Conservation (phyloP, 805 yeast species). For the Schwanniomyces yamadae region DNA sequence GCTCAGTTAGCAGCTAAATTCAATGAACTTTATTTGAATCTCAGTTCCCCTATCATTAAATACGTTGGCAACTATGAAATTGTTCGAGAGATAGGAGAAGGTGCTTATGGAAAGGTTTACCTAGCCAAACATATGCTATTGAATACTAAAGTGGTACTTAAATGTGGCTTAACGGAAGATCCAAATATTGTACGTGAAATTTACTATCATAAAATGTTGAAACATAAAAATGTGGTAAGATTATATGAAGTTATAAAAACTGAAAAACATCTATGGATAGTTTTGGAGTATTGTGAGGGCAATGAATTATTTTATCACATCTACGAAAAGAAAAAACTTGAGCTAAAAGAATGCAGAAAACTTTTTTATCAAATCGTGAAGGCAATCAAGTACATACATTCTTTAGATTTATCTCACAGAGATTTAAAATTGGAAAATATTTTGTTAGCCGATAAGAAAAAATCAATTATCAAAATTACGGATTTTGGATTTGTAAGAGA, state of each 20-base stretch:
- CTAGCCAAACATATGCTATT: conserved; percentile 78
- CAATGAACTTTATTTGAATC: conserved; percentile 51
- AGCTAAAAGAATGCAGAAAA: conserved; percentile 47
- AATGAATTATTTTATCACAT: conserved; percentile 72
- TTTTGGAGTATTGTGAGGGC: conserved; percentile 84
- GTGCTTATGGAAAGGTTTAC: conserved; percentile 90
- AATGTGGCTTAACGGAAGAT: conserved; percentile 73
- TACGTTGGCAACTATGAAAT: conserved; percentile 83
- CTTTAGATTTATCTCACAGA: conserved; percentile 75
- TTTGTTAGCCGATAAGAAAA: conserved; percentile 51
- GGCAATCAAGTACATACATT: conserved; percentile 72
- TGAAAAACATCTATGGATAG: conserved; percentile 81
- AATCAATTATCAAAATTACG: conserved; percentile 67
- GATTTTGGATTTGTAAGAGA: conserved; percentile 96
- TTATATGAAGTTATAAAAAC: conserved; percentile 84
- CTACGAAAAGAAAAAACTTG: conserved; percentile 50
- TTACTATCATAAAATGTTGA: conserved; percentile 80
- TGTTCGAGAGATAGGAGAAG: conserved; percentile 78
- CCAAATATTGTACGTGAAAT: conserved; percentile 89
- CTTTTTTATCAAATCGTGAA: conserved; percentile 66
- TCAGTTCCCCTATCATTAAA: conserved; percentile 46
- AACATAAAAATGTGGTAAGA: conserved; percentile 79
- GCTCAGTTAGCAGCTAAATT: conserved; percentile 64
- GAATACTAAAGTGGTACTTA: conserved; percentile 73
- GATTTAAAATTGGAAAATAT: conserved; percentile 84